Conservation (phyloP, 2,329 filamentous ascomycete genomes). For the Apiospora hydei region DNA sequence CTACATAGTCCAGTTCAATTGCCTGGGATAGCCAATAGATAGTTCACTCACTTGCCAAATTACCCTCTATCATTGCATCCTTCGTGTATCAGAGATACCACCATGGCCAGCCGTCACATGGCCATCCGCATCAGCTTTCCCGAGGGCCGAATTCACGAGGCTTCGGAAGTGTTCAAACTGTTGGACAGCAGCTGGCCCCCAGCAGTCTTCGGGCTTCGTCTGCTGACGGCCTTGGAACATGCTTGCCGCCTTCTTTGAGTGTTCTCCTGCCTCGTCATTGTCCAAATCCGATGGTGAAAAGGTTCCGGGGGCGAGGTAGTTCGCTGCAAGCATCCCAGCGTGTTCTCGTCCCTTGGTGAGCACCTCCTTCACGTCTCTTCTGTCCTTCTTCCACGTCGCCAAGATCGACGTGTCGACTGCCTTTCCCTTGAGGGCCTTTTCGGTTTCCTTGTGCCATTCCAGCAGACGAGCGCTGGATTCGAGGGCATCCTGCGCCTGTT, state of each 20-base stretch:
- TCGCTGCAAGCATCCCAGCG: conserved; percentile 41
- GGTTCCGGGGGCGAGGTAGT: conserved; percentile 33
- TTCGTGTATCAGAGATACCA: background rate
- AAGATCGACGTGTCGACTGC: conserved; percentile 30
- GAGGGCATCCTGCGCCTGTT: conserved; percentile 33
- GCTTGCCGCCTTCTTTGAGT: conserved; percentile 38
- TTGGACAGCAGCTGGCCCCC: conserved; percentile 38
- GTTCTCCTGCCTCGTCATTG: conserved; percentile 33
- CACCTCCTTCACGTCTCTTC: conserved; percentile 41
- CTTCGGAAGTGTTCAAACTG: conserved; percentile 36
- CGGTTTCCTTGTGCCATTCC: conserved; percentile 38
- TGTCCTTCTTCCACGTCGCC: conserved; percentile 44
- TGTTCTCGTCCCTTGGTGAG: conserved; percentile 42
- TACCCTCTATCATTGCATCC: background rate
- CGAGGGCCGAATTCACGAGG: conserved; percentile 34
- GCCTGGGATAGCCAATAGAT: background rate
- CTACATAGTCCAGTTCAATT: background rate
- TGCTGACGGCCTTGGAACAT: conserved; percentile 42
- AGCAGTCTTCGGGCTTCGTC: conserved; percentile 33
- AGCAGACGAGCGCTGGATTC: conserved; percentile 38
- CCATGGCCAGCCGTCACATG: conserved; percentile 24
- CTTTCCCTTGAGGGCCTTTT: conserved; percentile 36
- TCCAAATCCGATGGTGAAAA: conserved; percentile 30
- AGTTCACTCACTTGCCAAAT: background rate
- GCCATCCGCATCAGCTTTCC: conserved; percentile 21